Evolutionary conservation across 495 filamentous ascomycete species (phyloP).

Genomic region (Lasiosphaeriaceae sp.): DNA sequence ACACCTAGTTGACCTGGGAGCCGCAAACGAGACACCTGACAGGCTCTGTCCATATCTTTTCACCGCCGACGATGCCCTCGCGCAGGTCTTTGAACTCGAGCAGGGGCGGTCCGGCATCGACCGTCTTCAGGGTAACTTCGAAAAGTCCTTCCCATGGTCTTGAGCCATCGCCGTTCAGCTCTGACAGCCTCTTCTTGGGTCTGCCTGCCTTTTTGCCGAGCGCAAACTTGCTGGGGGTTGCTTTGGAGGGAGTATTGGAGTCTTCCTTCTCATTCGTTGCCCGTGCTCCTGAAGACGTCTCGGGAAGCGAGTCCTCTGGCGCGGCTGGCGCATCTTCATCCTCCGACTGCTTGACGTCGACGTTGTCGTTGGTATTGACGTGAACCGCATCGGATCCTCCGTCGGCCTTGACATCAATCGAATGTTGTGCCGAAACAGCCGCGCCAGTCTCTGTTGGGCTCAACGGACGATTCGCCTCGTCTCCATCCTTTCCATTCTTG

Average conservation of each 20-base stretch:
- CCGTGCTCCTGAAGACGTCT: slow-evolving; percentile 9
- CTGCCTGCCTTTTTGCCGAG: slow-evolving; percentile 19
- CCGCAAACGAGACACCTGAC: slow-evolving; percentile 42
- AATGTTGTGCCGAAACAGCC: slow-evolving; percentile 37
- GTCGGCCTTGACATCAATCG: slow-evolving; percentile 46
- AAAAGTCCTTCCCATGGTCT: slow-evolving; percentile 45
- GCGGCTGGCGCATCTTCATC: slow-evolving; percentile 25
- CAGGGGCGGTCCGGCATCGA: slow-evolving; percentile 27
- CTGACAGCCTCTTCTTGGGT: slow-evolving; percentile 21
- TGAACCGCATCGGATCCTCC: slow-evolving; percentile 26
- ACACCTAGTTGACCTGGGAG: slow-evolving; percentile 30
- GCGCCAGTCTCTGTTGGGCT: slow-evolving; percentile 42
- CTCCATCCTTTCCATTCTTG: slow-evolving; percentile 33
- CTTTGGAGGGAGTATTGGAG: background rate
- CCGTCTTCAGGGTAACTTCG: slow-evolving; percentile 33
- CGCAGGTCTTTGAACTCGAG: slow-evolving; percentile 43
- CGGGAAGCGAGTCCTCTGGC: slow-evolving; percentile 18
- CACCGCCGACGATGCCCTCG: slow-evolving; percentile 36
- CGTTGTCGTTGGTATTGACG: slow-evolving; percentile 24
- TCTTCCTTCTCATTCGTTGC: slow-evolving; percentile 13
- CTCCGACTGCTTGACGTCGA: slow-evolving; percentile 24
- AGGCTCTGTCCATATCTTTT: slow-evolving; percentile 45
- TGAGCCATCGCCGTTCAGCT: slow-evolving; percentile 22
- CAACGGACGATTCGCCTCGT: slow-evolving; percentile 36
- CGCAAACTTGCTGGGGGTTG: slow-evolving; percentile 11